phyloP scores from a whole-genome alignment of 2,329 filamentous ascomycete species.

The Sclerotiophoma versabilis region DNA sequence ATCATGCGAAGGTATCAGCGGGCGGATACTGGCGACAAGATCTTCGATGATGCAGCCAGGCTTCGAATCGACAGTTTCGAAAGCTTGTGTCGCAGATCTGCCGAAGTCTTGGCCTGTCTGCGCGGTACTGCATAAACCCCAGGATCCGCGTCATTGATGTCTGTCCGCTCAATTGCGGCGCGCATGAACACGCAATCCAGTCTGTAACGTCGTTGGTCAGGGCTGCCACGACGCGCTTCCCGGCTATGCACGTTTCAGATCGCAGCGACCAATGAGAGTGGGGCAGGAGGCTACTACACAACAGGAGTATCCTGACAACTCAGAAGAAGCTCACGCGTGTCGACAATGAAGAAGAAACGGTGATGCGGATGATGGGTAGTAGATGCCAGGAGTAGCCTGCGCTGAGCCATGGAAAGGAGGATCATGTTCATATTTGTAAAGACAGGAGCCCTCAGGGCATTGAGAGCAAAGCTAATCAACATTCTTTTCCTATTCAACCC shows the following conservation, averaged over 20 bases:
- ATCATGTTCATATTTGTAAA: slow-evolving; percentile 1
- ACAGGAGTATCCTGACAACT: slow-evolving; percentile 10
- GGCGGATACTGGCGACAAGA: neutral
- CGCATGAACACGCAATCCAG: slow-evolving; percentile 27
- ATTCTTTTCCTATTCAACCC: slow-evolving; percentile 3
- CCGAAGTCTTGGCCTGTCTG: neutral
- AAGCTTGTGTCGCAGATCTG: slow-evolving; percentile 7
- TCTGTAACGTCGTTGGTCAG: slow-evolving; percentile 10
- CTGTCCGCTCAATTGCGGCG: neutral
- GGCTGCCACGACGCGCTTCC: slow-evolving; percentile 1
- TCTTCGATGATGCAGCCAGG: neutral
- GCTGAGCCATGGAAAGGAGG: neutral
- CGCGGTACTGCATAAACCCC: slow-evolving; percentile 7
- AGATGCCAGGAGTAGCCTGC: neutral
- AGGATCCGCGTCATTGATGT: slow-evolving; percentile 2
- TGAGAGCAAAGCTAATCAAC: neutral
- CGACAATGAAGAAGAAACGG: slow-evolving; percentile 19
- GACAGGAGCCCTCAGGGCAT: neutral
- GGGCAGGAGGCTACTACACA: neutral
- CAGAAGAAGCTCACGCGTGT: neutral
- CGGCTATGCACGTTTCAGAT: slow-evolving; percentile 11
- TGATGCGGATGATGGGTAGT: slow-evolving; percentile 20
- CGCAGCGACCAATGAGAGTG: slow-evolving; percentile 9
- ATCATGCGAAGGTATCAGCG: too few relatives aligned
- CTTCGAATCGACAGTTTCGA: neutral